phyloP scores from a whole-genome alignment of 1,284 basidiomycete genomes.

The Moesziomyces antarcticus region DNA sequence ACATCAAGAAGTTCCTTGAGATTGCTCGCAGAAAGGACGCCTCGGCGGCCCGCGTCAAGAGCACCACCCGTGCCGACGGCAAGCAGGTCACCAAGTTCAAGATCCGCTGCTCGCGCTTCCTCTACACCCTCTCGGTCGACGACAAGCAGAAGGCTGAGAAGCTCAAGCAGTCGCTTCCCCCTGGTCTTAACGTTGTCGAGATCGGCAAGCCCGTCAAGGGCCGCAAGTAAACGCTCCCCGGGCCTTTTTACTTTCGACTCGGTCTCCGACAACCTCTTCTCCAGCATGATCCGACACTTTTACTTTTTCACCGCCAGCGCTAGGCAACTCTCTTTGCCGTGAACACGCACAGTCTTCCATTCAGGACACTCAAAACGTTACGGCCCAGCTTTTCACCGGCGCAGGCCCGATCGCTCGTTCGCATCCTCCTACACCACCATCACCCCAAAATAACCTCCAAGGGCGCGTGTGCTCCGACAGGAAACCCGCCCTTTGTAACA shows the following conservation, averaged over 20 bases:
- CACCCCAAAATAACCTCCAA: slow-evolving; percentile 6
- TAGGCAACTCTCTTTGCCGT: slow-evolving; percentile 6
- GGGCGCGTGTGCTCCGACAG: not conserved
- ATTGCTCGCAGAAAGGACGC: slow-evolving; percentile 84
- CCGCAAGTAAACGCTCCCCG: slow-evolving; percentile 40
- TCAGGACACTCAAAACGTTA: slow-evolving; percentile 5
- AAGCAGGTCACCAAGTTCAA: slow-evolving; percentile 90
- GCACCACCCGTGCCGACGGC: slow-evolving; percentile 82
- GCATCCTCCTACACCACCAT: not conserved
- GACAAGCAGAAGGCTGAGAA: slow-evolving; percentile 99
- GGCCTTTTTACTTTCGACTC: slow-evolving; percentile 1
- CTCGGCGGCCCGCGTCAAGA: slow-evolving; percentile 94
- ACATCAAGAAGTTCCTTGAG: slow-evolving; percentile 99
- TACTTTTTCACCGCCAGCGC: slow-evolving; percentile 1
- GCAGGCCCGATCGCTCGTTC: slow-evolving; percentile 6
- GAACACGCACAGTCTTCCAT: slow-evolving; percentile 11
- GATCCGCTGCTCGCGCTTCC: slow-evolving; percentile 94
- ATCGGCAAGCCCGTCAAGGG: slow-evolving; percentile 53
- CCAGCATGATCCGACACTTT: slow-evolving; percentile 1
- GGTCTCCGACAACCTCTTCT: slow-evolving; percentile 3
- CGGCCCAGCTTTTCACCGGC: not conserved
- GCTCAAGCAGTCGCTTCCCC: slow-evolving; percentile 93
- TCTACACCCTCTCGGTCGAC: slow-evolving; percentile 95
- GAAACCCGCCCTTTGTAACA: slow-evolving; percentile 15
- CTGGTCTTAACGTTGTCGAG: slow-evolving; percentile 72